A percentile compares a stretch with the other conserved stretches of the same genome.
These are phyloP conservation scores for Coniophora puteana DNA, from an alignment of 1,284 basidiomycete species.

Conservation along the genomic window DNA sequence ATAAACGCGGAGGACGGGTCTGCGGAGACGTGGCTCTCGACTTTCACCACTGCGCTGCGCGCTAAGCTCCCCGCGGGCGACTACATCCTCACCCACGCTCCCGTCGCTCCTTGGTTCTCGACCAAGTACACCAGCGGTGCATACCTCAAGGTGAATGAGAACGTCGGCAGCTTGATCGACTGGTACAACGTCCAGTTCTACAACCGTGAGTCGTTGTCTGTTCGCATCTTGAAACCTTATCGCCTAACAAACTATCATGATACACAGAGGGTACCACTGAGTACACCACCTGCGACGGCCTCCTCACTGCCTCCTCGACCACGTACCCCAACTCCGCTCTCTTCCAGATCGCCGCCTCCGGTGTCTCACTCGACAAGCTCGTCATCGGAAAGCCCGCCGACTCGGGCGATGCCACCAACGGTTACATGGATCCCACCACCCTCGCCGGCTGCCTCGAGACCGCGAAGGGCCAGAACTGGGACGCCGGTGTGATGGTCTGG, in stretches of 20 bases:
- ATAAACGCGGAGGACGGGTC: constrained; percentile 35
- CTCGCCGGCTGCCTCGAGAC: constrained; percentile 54
- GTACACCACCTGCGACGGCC: constrained; percentile 41
- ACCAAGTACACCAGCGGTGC: too few relatives aligned
- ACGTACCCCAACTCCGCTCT: constrained; percentile 40
- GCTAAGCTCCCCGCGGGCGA: not conserved
- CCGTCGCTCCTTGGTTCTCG: too few relatives aligned
- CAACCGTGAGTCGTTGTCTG: constrained; percentile 39
- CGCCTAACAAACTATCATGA: too few relatives aligned
- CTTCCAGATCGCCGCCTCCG: constrained; percentile 61
- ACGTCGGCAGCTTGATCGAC: constrained; percentile 22
- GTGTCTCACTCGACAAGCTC: constrained; percentile 48
- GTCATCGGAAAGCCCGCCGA: constrained; percentile 64
- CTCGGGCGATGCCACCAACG: constrained; percentile 49
- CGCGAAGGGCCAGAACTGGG: too few relatives aligned
- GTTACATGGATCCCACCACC: constrained; percentile 49
- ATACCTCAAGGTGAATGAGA: not conserved
- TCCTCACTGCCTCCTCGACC: constrained; percentile 38
- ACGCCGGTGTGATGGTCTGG: too few relatives aligned
- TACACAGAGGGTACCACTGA: constrained; percentile 40
- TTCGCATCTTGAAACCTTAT: too few relatives aligned
- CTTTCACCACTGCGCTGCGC: constrained; percentile 3
- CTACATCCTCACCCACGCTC: constrained; percentile 2
- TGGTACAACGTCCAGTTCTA: constrained; percentile 45
- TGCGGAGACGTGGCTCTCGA: constrained; percentile 20